A percentile compares a stretch with the other conserved stretches of the same genome.
Evolutionary conservation across 208 protist species (phyloP).

Genomic region (Trypanosoma rangeli): DNA sequence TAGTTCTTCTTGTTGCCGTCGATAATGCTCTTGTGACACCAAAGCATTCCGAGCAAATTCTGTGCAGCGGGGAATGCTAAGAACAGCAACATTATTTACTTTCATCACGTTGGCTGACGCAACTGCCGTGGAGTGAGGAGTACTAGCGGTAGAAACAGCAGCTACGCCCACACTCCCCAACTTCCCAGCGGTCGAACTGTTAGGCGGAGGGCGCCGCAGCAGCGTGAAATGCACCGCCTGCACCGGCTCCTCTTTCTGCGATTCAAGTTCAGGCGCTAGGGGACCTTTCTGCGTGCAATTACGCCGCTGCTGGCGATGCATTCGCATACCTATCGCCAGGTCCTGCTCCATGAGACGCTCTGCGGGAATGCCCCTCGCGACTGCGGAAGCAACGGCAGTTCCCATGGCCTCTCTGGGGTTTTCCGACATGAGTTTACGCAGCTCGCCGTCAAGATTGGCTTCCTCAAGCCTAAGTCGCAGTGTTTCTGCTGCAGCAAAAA

Average conservation of each 20-base stretch:
- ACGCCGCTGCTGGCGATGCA: conserved; percentile 21
- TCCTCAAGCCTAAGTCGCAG: conserved; percentile 19
- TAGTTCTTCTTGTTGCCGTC: conserved; percentile 21
- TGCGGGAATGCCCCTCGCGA: neutral
- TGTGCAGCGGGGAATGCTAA: conserved; percentile 14
- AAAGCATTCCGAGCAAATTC: conserved; percentile 24
- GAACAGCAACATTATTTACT: neutral
- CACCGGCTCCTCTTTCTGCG: neutral
- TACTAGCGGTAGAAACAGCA: neutral
- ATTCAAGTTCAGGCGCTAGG: neutral
- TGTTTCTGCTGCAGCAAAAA: conserved; percentile 17
- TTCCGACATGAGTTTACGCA: conserved; percentile 19
- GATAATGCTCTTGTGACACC: conserved; percentile 14
- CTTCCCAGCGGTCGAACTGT: conserved; percentile 1
- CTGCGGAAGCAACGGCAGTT: neutral
- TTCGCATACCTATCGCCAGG: conserved; percentile 17
- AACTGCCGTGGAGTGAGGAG: neutral
- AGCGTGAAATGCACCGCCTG: conserved; percentile 17
- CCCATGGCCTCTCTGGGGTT: conserved; percentile 4
- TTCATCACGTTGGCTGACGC: neutral
- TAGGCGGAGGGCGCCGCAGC: conserved; percentile 11
- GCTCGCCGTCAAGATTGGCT: conserved; percentile 24
- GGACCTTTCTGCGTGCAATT: neutral
- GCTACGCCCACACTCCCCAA: neutral
- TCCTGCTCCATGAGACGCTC: conserved; percentile 26